These are phyloP conservation scores for Citrus australasica DNA, from an alignment of 345 rosid genomes.

Conservation along the genomic window DNA sequence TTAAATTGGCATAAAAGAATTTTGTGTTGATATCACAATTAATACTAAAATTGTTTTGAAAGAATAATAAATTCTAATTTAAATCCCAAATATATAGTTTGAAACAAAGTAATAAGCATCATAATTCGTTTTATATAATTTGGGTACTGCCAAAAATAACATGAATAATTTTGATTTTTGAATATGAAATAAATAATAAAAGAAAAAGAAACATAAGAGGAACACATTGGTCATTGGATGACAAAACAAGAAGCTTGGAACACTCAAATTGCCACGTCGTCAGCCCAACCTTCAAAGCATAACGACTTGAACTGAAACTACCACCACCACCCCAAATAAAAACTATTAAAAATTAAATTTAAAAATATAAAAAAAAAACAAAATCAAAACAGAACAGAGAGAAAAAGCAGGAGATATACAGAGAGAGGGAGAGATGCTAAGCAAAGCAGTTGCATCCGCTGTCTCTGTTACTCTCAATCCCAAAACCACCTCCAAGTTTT, in stretches of 20 bases:
- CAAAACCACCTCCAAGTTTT: conserved; percentile 6
- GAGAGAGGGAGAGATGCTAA: conserved; percentile 32
- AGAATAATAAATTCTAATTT: no score
- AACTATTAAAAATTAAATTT: not conserved
- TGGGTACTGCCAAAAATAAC: no score
- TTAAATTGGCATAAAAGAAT: no score
- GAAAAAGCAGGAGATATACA: not conserved
- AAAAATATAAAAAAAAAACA: not conserved
- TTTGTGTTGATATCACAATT: no score
- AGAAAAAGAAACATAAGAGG: no score
- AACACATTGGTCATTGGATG: not conserved
- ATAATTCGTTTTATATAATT: no score
- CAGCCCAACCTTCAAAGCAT: conserved; percentile 2
- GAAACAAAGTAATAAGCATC: no score
- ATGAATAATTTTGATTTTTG: no score
- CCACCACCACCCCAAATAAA: not conserved
- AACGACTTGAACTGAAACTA: conserved; percentile 26
- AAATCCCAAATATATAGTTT: no score
- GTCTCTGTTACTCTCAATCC: conserved; percentile 23
- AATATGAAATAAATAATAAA: no score
- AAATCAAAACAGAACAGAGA: not conserved
- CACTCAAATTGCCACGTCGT: conserved; percentile 23
- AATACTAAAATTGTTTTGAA: no score
- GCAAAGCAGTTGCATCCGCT: conserved; percentile 34
- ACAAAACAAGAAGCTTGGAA: not conserved